A percentile compares a stretch with the other conserved stretches of the same genome.
These are phyloP conservation scores for Globisporangium okanoganense DNA, from an alignment of 352 stramenopile species.

Conservation along the genomic window DNA sequence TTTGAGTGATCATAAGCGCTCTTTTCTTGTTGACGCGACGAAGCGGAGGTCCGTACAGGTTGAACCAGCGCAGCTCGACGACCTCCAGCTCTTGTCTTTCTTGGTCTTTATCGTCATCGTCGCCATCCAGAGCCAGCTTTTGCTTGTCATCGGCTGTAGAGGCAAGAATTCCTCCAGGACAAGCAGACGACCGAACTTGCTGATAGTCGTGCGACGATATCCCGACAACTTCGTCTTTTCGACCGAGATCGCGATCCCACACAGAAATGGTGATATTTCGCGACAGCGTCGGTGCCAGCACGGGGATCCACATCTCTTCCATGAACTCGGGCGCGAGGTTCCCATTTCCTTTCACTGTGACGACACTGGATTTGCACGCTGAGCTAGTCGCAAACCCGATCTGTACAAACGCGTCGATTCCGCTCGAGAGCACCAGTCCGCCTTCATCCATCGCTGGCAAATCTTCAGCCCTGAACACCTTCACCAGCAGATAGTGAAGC, in stretches of 20 bases:
- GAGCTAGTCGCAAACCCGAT: constrained; percentile 59
- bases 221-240: constrained; percentile 69
- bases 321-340: constrained; percentile 58
- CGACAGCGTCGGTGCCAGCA: constrained; percentile 69
- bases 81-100: constrained; percentile 4
- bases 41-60: constrained; percentile 83
- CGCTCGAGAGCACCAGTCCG: constrained; percentile 37
- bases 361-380: constrained; percentile 39
- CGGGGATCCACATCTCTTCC: constrained; percentile 86
- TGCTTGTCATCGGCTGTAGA: not conserved
- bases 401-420: constrained; percentile 83
- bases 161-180: constrained; percentile 25
- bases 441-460: constrained; percentile 75
- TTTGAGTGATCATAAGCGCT: constrained; percentile 42
- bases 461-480: constrained; percentile 75
- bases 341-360: constrained; percentile 55
- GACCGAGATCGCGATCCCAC: constrained; percentile 75
- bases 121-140: not conserved
- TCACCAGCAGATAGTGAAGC: constrained; percentile 77
- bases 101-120: not conserved
- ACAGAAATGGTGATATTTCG: constrained; percentile 69
- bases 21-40: constrained; percentile 51
- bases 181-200: constrained; percentile 31
- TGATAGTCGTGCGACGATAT: constrained; percentile 71
- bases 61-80: constrained; percentile 65